phyloP scores from a whole-genome alignment of 2,329 filamentous ascomycete genomes.

The Penicillium fuscoglaucum region DNA sequence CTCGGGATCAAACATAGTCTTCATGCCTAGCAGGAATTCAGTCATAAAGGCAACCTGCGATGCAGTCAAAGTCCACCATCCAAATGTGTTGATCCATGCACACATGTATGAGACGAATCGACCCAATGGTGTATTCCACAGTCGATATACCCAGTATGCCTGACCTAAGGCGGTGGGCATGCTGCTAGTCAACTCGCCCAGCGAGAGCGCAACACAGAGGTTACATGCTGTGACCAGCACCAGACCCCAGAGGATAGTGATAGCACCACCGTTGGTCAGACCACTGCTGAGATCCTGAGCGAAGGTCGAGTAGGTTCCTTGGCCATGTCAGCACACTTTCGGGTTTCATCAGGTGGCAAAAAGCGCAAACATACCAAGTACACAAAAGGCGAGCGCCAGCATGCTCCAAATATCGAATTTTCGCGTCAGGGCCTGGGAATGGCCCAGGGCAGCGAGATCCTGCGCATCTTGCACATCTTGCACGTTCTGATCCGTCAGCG shows the following conservation, averaged over 20 bases:
- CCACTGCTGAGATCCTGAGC: slow-evolving; percentile 56
- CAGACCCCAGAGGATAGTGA: slow-evolving; percentile 58
- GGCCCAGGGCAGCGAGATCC: slow-evolving; percentile 46
- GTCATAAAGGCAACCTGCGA: slow-evolving; percentile 61
- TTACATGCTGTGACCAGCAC: slow-evolving; percentile 56
- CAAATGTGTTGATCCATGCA: slow-evolving; percentile 62
- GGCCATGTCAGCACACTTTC: neutral
- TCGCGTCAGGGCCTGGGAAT: slow-evolving; percentile 45
- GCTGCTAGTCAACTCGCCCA: slow-evolving; percentile 58
- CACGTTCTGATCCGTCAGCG: slow-evolving; percentile 29
- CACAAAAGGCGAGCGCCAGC: slow-evolving; percentile 58
- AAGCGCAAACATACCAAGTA: slow-evolving; percentile 44
- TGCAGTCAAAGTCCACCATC: slow-evolving; percentile 59
- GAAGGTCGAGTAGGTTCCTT: slow-evolving; percentile 58
- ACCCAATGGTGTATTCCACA: slow-evolving; percentile 44
- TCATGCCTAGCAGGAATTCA: slow-evolving; percentile 59
- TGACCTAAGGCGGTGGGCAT: slow-evolving; percentile 63
- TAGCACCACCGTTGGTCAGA: slow-evolving; percentile 55
- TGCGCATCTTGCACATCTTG: slow-evolving; percentile 39
- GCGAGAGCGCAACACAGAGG: slow-evolving; percentile 55
- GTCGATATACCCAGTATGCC: slow-evolving; percentile 57
- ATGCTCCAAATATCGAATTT: slow-evolving; percentile 59
- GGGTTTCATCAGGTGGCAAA: neutral
- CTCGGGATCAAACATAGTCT: slow-evolving; percentile 52
- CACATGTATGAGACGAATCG: slow-evolving; percentile 58